Percentiles rank a stretch among this genome's conserved stretches.
Evolutionary conservation across 2,329 filamentous ascomycete genomes (phyloP).

Genomic region (Botryotinia globosa): DNA sequence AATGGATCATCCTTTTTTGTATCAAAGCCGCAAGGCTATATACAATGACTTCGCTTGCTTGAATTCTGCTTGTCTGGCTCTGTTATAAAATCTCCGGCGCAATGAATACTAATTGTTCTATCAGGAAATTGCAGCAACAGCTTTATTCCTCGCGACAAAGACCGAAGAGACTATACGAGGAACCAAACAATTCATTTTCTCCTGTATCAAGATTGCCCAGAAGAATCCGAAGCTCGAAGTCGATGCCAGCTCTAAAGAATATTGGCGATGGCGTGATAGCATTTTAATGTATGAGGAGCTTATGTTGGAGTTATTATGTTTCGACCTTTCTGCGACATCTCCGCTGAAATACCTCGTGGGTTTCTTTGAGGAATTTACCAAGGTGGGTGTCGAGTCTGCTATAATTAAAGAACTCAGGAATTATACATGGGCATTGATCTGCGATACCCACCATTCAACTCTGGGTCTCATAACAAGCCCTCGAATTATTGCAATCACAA

Average conservation of each 20-base stretch:
- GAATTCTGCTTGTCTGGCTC: background rate
- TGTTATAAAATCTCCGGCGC: background rate
- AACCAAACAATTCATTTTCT: slow-evolving; percentile 90
- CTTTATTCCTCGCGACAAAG: slow-evolving; percentile 92
- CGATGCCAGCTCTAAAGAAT: slow-evolving; percentile 97
- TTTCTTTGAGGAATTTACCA: slow-evolving; percentile 68
- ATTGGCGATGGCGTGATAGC: slow-evolving; percentile 95
- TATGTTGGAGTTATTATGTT: slow-evolving; percentile 87
- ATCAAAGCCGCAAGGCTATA: background rate
- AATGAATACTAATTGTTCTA: slow-evolving; percentile 17
- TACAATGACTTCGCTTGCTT: background rate
- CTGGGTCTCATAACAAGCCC: slow-evolving; percentile 79
- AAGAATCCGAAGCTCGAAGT: slow-evolving; percentile 88
- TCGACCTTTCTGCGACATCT: slow-evolving; percentile 86
- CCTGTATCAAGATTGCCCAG: slow-evolving; percentile 89
- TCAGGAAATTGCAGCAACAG: slow-evolving; percentile 80
- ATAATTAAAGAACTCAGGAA: slow-evolving; percentile 68
- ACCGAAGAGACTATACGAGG: slow-evolving; percentile 96
- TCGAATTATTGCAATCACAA: slow-evolving; percentile 76
- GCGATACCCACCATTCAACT: slow-evolving; percentile 81
- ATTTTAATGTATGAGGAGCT: slow-evolving; percentile 91
- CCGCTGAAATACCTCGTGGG: slow-evolving; percentile 84
- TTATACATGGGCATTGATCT: slow-evolving; percentile 89
- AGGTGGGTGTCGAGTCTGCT: slow-evolving; percentile 61
- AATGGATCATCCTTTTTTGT: slow-evolving; percentile 1